Evolutionary conservation across 202 grass and related monocot species (phyloP).

Genomic region (Bolboschoenoplectus hybrid): DNA sequence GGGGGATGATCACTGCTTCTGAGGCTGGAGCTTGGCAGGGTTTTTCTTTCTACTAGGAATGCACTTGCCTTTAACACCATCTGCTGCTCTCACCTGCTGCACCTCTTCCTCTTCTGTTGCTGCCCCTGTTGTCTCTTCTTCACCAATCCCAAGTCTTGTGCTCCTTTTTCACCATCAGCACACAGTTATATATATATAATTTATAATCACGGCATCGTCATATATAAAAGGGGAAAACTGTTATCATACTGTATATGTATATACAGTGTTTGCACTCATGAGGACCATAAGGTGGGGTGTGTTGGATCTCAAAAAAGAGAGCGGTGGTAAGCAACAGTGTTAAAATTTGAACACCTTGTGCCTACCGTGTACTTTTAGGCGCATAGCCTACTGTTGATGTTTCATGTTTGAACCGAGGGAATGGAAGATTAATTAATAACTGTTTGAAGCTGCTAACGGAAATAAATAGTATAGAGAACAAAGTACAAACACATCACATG

Average conservation of each 20-base stretch:
- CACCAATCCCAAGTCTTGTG: conserved; percentile 54
- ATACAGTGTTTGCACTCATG: not conserved
- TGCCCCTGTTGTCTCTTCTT: not conserved
- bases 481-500: not conserved
- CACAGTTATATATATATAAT: conserved; percentile 1
- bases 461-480: not conserved
- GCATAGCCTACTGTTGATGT: not conserved
- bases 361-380: not conserved
- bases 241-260: not conserved
- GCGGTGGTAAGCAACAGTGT: not conserved
- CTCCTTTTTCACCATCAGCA: conserved; percentile 52
- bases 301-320: not conserved
- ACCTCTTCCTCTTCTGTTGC: conserved; percentile 25
- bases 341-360: not conserved
- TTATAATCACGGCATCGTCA: not conserved
- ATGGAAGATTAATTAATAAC: not conserved
- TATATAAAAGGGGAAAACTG: not conserved
- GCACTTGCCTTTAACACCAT: conserved; percentile 67
- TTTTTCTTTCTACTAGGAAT: conserved; percentile 81
- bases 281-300: not conserved
- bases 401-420: conserved; percentile 2
- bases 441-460: not conserved
- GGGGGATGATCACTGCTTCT: conserved; percentile 28
- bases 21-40: conserved; percentile 43
- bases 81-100: conserved; percentile 39